Evolutionary conservation across 2,329 filamentous ascomycete species (phyloP).

Genomic region (Mycosphaerella arachidis): DNA sequence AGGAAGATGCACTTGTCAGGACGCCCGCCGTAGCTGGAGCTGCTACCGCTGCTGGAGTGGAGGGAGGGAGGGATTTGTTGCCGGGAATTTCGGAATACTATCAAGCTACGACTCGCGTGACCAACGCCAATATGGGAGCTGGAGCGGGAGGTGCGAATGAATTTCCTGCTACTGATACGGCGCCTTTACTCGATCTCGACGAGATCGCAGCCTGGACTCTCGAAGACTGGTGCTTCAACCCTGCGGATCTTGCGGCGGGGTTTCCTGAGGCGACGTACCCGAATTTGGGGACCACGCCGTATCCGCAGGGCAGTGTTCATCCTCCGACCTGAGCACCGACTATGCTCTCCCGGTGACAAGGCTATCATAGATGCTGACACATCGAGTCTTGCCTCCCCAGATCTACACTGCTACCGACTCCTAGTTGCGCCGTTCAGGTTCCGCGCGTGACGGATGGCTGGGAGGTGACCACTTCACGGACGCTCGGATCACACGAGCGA

Average conservation of each 20-base stretch:
- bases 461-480: no score
- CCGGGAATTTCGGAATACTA: neutral
- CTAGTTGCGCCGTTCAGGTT: no score
- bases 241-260: slow-evolving; percentile 16
- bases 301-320: neutral
- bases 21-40: neutral
- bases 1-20: slow-evolving; percentile 18
- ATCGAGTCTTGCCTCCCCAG: no score
- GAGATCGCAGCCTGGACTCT: slow-evolving; percentile 32
- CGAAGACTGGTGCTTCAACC: slow-evolving; percentile 28
- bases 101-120: neutral
- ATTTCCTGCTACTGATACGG: neutral
- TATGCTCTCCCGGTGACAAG: no score
- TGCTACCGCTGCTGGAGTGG: neutral
- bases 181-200: slow-evolving; percentile 24
- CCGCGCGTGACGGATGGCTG: no score
- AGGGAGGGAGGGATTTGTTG: neutral
- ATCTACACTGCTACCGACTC: no score
- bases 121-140: neutral
- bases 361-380: no score
- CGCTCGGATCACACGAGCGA: no score
- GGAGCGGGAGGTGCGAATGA: neutral
- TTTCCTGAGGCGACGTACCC: neutral
- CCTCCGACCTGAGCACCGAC: neutral
- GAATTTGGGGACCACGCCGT: neutral